Percentiles rank a stretch among this genome's conserved stretches.
Conservation (phyloP, 176 grass and related monocot species). For the Bolboschoenus planiculmis region DNA sequence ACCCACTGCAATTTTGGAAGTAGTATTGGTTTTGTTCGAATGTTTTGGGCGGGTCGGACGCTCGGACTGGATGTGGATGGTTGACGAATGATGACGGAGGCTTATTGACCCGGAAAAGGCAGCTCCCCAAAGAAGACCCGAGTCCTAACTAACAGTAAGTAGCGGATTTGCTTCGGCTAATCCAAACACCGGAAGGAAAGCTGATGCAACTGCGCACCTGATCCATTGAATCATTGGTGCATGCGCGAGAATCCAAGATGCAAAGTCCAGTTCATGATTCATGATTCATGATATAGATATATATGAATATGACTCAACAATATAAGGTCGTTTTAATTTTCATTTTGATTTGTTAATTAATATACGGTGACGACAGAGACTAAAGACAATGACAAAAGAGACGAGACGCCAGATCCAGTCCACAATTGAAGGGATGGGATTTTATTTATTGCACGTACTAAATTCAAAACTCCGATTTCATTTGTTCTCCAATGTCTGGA, state of each 20-base stretch:
- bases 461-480: neutral
- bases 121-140: too few relatives aligned
- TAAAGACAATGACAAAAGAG: neutral
- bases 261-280: neutral
- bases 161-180: neutral
- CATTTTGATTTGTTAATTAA: neutral
- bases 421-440: neutral
- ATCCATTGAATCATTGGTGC: conserved; percentile 8
- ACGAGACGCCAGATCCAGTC: neutral
- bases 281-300: too few relatives aligned
- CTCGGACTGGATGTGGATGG: neutral
- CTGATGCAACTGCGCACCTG: neutral
- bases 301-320: neutral
- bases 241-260: neutral
- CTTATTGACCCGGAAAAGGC: neutral
- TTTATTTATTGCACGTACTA: neutral
- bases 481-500: neutral
- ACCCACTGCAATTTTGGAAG: neutral
- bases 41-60: conserved; percentile 15
- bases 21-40: conserved; percentile 16
- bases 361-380: too few relatives aligned
- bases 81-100: neutral
- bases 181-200: neutral
- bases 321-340: neutral
- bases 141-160: too few relatives aligned